Evolutionary conservation across 129 eudicot genomes (phyloP), one percentile per base, ranked within the genome.

Genomic region (Centrapalus pauciflorus): DNA sequence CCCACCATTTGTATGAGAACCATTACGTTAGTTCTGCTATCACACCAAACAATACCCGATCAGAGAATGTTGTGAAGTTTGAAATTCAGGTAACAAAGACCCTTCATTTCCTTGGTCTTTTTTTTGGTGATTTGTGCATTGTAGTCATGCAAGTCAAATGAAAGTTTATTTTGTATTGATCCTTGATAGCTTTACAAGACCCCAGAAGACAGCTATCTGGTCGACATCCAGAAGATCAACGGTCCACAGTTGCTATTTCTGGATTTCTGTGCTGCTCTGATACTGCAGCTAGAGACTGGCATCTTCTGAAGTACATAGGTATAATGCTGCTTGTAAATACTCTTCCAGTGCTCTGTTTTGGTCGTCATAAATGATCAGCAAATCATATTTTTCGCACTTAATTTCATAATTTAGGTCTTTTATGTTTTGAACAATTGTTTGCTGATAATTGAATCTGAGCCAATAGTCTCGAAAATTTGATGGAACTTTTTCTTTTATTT

Each of bases 191-290:
- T 89, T 21, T 89, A 89, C 88, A 89, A 76, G 69, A 79, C 87
- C 48, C 77, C 73, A 8, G 94, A 81, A 19, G 94, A 80, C 38
- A 81, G 76, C 56, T 89, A 83, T 62, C 55, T 89, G 80, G 83
- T 89, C 24, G 96, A 89, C 49, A 37, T 89, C 26, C 90, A 85
- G 66, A 85, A 86, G 73, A 80, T 89, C 43, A 77, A 66, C 28
- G 96, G 96, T 12, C 82, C 84, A 0, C 90, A 83, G 37, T 74
- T 89, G 75, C 82, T 83, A 57, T 89, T 89, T 78, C 70, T 89
- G 65, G 94, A 89, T 33, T 77, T 89, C 26, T 89, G 96, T 60
- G 80, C 96, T 11, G 82, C 68, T 33, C 17, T 75, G 54, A 46
- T 75, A 66, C 62, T 75, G 25, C 74, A 75, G 55, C 63, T 75